These are phyloP conservation scores for Sphaerosporella brunnea DNA, from an alignment of 495 filamentous ascomycete genomes.

Conservation along the genomic window DNA sequence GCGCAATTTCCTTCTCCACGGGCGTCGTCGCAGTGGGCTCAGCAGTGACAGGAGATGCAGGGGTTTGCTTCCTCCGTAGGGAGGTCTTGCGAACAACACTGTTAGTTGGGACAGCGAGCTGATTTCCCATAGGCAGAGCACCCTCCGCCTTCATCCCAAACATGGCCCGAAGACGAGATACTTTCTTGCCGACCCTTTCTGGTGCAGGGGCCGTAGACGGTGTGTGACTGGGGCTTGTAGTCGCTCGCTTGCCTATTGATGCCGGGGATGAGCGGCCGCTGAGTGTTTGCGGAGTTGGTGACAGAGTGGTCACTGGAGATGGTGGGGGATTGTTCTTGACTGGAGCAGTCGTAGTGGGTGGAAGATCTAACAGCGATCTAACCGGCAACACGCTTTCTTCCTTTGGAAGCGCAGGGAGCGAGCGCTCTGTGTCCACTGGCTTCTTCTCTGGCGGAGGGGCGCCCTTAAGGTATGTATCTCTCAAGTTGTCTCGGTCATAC, in stretches of 20 bases:
- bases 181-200: constrained; percentile 11
- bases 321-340: neutral
- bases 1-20: neutral
- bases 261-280: constrained; percentile 19
- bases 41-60: constrained; percentile 1
- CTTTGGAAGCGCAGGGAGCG: constrained; percentile 19
- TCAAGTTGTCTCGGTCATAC: constrained; percentile 70
- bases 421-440: constrained; percentile 15
- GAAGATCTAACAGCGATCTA: neutral
- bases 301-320: constrained; percentile 12
- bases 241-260: constrained; percentile 6
- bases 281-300: constrained; percentile 18
- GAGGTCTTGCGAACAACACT: constrained; percentile 13
- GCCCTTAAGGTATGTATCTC: constrained; percentile 52
- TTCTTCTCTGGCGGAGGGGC: constrained; percentile 16
- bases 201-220: constrained; percentile 12
- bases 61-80: constrained; percentile 14
- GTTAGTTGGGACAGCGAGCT: constrained; percentile 9
- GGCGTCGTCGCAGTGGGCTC: neutral
- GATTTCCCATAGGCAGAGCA: constrained; percentile 9
- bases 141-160: constrained; percentile 22
- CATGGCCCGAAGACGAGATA: constrained; percentile 14
- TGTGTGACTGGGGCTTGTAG: neutral
- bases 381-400: constrained; percentile 10
- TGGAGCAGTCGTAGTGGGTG: neutral